Percentiles rank a stretch among this genome's conserved stretches.
Evolutionary conservation across 2,329 filamentous ascomycete species (phyloP).

Genomic region (Curvularia sp.): DNA sequence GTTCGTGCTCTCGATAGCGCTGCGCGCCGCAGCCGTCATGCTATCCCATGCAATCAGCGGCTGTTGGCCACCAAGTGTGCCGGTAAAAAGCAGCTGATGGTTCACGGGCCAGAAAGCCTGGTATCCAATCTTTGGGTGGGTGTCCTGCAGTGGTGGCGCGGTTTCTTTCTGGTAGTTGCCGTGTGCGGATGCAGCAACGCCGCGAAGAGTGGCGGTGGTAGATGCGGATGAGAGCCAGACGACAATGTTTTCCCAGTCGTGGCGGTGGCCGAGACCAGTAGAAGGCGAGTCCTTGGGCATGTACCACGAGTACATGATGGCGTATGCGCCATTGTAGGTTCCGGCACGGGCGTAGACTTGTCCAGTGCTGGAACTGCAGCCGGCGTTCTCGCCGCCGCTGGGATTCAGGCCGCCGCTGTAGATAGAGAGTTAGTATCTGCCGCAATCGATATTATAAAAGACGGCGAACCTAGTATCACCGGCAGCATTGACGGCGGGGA

Average conservation of each 20-base stretch:
- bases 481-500: slow-evolving; percentile 65
- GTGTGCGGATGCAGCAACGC: slow-evolving; percentile 62
- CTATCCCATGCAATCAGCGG: slow-evolving; percentile 60
- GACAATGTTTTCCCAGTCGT: slow-evolving; percentile 65
- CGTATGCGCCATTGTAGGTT: slow-evolving; percentile 54
- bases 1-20: slow-evolving; percentile 55
- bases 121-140: slow-evolving; percentile 58
- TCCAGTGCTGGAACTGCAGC: slow-evolving; percentile 56
- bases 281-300: slow-evolving; percentile 59
- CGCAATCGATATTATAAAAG: neutral
- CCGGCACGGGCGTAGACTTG: slow-evolving; percentile 60
- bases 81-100: slow-evolving; percentile 56
- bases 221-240: slow-evolving; percentile 58
- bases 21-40: slow-evolving; percentile 54
- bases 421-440: slow-evolving; percentile 1
- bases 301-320: slow-evolving; percentile 63
- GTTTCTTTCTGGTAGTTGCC: slow-evolving; percentile 53
- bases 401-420: slow-evolving; percentile 55
- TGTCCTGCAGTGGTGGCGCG: slow-evolving; percentile 49
- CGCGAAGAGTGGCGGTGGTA: slow-evolving; percentile 54
- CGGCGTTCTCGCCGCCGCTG: slow-evolving; percentile 50
- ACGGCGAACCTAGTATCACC: slow-evolving; percentile 63
- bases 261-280: slow-evolving; percentile 58
- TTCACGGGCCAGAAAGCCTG: slow-evolving; percentile 58
- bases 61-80: slow-evolving; percentile 53